Conservation (phyloP, 306 rosid genomes). For the Ceratonia siliqua region DNA sequence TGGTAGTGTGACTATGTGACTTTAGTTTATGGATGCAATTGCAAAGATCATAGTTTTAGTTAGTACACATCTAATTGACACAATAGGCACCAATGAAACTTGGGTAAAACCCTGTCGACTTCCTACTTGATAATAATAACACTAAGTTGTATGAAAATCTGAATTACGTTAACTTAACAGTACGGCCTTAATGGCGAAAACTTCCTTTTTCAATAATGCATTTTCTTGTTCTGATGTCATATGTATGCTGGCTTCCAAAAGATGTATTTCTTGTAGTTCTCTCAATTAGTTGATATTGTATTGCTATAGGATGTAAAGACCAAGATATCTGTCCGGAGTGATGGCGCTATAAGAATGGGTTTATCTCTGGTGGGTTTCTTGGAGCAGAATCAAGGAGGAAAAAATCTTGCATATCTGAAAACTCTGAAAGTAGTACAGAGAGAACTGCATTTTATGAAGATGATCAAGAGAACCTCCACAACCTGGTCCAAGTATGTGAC, state of each 20-base stretch:
- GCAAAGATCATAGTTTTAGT: conserved; percentile 1
- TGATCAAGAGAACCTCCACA: conserved; percentile 94
- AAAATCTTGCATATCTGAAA: conserved; percentile 34
- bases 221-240: not conserved
- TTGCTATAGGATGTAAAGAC: conserved; percentile 47
- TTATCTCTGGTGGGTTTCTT: conserved; percentile 82
- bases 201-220: not conserved
- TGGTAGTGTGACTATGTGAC: too few relatives aligned
- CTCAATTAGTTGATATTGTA: conserved; percentile 31
- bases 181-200: not conserved
- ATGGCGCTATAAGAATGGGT: conserved; percentile 91
- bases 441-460: conserved; percentile 81
- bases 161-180: not conserved
- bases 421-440: conserved; percentile 38
- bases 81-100: not conserved
- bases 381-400: conserved; percentile 77
- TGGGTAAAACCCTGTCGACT: not conserved
- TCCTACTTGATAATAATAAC: conserved; percentile 3
- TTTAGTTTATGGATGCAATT: conserved; percentile 24
- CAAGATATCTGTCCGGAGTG: conserved; percentile 60
- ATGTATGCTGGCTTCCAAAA: not conserved
- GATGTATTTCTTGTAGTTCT: not conserved
- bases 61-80: conserved; percentile 12
- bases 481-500: conserved; percentile 81
- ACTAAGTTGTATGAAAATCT: not conserved